These are phyloP conservation scores for Apiospora malaysiana DNA, from an alignment of 2,329 filamentous ascomycete genomes.

Conservation along the genomic window DNA sequence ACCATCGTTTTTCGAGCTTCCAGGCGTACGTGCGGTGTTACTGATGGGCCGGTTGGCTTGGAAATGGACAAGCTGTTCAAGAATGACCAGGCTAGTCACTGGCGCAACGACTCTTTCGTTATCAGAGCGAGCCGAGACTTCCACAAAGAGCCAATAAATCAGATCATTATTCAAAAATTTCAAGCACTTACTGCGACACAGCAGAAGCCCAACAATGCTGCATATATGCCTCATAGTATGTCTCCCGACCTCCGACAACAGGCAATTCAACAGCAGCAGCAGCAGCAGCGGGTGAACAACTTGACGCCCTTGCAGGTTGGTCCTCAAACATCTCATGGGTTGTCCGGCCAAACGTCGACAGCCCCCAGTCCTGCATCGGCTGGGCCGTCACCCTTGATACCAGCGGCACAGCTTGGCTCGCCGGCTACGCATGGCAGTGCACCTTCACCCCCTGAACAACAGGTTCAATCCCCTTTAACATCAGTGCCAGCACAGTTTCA, in stretches of 20 bases:
- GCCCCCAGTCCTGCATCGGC: neutral
- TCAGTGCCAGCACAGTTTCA: slow-evolving; percentile 13
- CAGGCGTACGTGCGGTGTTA: slow-evolving; percentile 51
- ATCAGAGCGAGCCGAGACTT: slow-evolving; percentile 16
- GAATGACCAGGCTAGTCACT: slow-evolving; percentile 39
- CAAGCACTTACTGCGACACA: slow-evolving; percentile 9
- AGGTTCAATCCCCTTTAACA: neutral
- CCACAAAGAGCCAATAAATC: slow-evolving; percentile 30
- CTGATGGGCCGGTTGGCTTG: slow-evolving; percentile 41
- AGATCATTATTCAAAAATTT: slow-evolving; percentile 30
- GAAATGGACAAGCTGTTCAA: slow-evolving; percentile 45
- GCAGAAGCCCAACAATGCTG: slow-evolving; percentile 4
- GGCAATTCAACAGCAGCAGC: neutral
- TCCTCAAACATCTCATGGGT: neutral
- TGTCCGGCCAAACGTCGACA: neutral
- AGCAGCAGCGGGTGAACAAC: neutral
- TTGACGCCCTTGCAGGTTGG: neutral
- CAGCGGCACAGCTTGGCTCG: neutral
- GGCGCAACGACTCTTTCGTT: slow-evolving; percentile 29
- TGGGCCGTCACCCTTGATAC: neutral
- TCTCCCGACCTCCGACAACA: neutral
- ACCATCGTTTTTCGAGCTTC: slow-evolving; percentile 58
- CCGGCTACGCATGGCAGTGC: neutral
- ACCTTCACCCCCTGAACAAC: neutral
- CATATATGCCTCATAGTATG: slow-evolving; percentile 1